Base-by-base conservation (phyloP, 2,329 filamentous ascomycete genomes). In the Fusarium nematophilum region DNA sequence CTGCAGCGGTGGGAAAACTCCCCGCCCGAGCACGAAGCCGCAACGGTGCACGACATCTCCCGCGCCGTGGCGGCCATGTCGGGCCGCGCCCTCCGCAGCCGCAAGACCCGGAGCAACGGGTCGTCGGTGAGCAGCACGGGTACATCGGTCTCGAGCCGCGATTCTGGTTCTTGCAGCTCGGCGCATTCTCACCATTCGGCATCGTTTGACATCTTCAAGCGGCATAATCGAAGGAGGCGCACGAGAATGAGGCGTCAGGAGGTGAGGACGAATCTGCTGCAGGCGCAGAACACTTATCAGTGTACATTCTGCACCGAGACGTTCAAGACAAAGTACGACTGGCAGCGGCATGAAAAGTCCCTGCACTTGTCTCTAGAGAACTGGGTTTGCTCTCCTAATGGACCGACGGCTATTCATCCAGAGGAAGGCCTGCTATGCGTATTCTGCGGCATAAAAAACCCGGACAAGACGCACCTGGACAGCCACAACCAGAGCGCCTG, bases 271-370 rank as follows among this genome's bases (percentile, higher is more conserved):
- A 63, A 63, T 18, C 30, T 54, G 2, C 7, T 55, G 0, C 48
- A 64, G 1, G 43, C 58, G 0, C 58, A 62, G 3, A 68, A 70
- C 30, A 67, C 58, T 1, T 76, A 73, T 44, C 78, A 80, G 48
- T 81, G 78, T 44, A 81, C 78, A 3, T 81, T 81, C 54, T 81
- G 78, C 38, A 78, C 77, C 0, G 78, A 81, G 25, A 76, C 75
- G 0, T 81, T 81, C 63, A 76, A 75, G 39, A 78, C 75, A 0
- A 79, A 78, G 18, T 76, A 80, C 52, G 78, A 80, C 47, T 81
- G 78, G 78, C 76, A 78, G 33, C 72, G 83, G n/a, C 83, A 85
- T 57, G 83, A 85, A 57, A 79, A 77, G 33, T 76, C 77, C 53
- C 76, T 76, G 49, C 82, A 73, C 69, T 75, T 73, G 48, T 82